Evolutionary conservation across 2,329 filamentous ascomycete genomes (phyloP).

Genomic region (Colletotrichum cuscutae): DNA sequence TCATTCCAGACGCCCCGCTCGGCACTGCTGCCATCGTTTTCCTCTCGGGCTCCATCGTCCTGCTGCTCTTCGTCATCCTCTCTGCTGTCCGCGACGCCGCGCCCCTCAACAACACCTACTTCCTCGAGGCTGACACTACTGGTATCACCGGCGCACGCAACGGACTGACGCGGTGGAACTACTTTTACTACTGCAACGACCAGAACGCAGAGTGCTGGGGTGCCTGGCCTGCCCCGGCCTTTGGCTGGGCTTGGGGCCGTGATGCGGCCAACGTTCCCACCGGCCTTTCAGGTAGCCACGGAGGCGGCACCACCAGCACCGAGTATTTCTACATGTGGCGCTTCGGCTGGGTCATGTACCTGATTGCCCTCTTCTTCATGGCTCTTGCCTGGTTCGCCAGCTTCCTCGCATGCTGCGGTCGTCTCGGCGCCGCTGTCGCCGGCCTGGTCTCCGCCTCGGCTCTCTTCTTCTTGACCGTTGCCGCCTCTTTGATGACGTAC

Average conservation of each 20-base stretch:
- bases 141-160: conserved; percentile 76
- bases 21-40: conserved; percentile 58
- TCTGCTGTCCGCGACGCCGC: conserved; percentile 59
- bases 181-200: conserved; percentile 82
- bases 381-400: conserved; percentile 73
- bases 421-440: conserved; percentile 75
- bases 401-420: conserved; percentile 76
- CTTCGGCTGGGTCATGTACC: conserved; percentile 92
- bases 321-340: conserved; percentile 86
- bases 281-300: conserved; percentile 61
- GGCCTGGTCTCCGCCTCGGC: conserved; percentile 67
- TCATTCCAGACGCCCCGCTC: conserved; percentile 51
- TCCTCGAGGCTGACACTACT: conserved; percentile 82
- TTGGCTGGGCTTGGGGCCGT: conserved; percentile 76
- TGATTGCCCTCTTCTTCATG: conserved; percentile 86
- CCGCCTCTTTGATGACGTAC: conserved; percentile 80
- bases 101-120: conserved; percentile 81
- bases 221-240: conserved; percentile 70
- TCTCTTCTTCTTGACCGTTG: conserved; percentile 75
- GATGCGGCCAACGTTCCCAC: conserved; percentile 55
- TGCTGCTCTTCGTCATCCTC: conserved; percentile 70
- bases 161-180: conserved; percentile 82
- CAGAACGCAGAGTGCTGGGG: conserved; percentile 72
- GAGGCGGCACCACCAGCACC: conserved; percentile 62
- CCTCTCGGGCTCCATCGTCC: conserved; percentile 60